These are phyloP conservation scores for Aspergillus felis DNA, from an alignment of 2,329 filamentous ascomycete species.

Conservation along the genomic window DNA sequence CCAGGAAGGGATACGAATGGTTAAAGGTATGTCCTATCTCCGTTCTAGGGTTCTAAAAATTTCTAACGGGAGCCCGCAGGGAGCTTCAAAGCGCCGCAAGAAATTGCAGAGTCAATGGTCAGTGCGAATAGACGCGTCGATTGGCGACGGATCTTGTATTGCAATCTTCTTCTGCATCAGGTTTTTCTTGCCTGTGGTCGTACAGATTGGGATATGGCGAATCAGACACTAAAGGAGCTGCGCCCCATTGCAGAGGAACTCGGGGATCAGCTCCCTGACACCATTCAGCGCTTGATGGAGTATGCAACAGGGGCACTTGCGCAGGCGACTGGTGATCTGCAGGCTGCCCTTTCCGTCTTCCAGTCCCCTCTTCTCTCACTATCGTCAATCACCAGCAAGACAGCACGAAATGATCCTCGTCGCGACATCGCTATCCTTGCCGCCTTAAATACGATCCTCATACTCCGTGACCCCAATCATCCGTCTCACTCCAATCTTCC, in stretches of 20 bases:
- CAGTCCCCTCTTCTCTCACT: slow-evolving; percentile 58
- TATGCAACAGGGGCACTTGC: slow-evolving; percentile 74
- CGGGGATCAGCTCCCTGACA: slow-evolving; percentile 36
- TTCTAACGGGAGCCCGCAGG: slow-evolving; percentile 20
- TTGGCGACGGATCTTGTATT: slow-evolving; percentile 64
- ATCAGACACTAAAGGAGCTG: slow-evolving; percentile 54
- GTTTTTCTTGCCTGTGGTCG: slow-evolving; percentile 66
- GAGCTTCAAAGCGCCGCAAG: slow-evolving; percentile 37
- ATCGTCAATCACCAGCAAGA: slow-evolving; percentile 35
- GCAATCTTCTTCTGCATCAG: slow-evolving; percentile 67
- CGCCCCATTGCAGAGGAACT: slow-evolving; percentile 45
- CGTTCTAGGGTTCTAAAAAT: slow-evolving; percentile 10
- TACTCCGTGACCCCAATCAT: slow-evolving; percentile 61
- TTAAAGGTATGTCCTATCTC: slow-evolving; percentile 37
- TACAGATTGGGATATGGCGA: slow-evolving; percentile 66
- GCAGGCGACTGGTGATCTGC: slow-evolving; percentile 71
- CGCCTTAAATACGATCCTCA: slow-evolving; percentile 65
- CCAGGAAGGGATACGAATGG: slow-evolving; percentile 53
- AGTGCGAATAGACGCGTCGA: slow-evolving; percentile 56
- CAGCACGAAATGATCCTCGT: slow-evolving; percentile 47
- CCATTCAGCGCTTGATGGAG: slow-evolving; percentile 53
- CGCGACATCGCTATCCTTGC: slow-evolving; percentile 63
- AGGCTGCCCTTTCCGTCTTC: slow-evolving; percentile 65
- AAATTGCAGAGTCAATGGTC: slow-evolving; percentile 51
- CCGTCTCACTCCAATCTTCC: slow-evolving; percentile 57